Evolutionary conservation across 1,284 basidiomycete species (phyloP).

Genomic region (Rhodotorula mucilaginosa): DNA sequence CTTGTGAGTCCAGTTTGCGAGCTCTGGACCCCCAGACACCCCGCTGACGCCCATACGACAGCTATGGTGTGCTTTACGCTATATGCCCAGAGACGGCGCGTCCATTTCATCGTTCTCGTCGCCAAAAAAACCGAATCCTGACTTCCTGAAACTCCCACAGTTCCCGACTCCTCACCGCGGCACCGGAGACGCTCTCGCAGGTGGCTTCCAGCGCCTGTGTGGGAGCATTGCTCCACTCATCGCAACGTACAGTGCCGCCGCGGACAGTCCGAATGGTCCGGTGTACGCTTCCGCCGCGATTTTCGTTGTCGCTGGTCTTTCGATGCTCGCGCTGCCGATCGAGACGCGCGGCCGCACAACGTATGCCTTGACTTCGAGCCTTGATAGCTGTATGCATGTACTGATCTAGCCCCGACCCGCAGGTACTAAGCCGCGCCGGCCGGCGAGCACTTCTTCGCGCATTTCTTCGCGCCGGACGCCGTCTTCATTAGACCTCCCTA

Average conservation of each 20-base stretch:
- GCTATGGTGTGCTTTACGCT: slow-evolving; percentile 2
- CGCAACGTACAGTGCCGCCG: neutral
- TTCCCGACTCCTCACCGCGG: neutral
- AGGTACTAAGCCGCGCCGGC: no score
- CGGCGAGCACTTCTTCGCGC: neutral
- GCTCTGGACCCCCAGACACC: neutral
- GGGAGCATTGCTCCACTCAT: neutral
- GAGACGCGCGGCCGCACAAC: neutral
- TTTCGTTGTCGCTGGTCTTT: neutral
- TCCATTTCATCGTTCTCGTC: no score
- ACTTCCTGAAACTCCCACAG: no score
- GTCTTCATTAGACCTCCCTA: no score
- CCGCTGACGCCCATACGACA: neutral
- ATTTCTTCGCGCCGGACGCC: neutral
- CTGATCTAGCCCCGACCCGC: no score
- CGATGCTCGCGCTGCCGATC: slow-evolving; percentile 1
- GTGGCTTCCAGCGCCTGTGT: neutral
- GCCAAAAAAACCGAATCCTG: no score
- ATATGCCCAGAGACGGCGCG: neutral
- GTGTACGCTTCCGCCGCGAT: neutral
- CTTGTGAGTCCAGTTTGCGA: neutral
- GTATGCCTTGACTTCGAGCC: neutral
- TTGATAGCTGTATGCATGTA: no score
- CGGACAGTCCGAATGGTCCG: neutral
- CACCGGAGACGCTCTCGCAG: neutral